phyloP scores from a whole-genome alignment of 768 basidiomycete species.

The Rhizopogon rudus region DNA sequence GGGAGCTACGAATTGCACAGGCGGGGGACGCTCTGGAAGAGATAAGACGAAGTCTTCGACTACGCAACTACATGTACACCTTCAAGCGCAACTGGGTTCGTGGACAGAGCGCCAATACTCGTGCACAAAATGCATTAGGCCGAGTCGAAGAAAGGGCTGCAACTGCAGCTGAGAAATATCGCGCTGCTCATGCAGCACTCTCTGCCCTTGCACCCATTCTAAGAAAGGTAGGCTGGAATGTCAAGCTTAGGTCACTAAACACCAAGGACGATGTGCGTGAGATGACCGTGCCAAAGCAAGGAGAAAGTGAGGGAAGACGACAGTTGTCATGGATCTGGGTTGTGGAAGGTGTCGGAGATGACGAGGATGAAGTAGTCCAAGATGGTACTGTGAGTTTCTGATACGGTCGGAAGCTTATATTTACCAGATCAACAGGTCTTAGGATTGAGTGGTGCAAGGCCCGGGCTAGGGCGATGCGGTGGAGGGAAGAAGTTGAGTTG shows the following conservation, averaged over 20 bases:
- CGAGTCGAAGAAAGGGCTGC: conserved; percentile 6
- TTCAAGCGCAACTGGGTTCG: conserved; percentile 10
- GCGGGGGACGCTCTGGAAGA: conserved; percentile 7
- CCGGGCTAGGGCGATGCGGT: neutral
- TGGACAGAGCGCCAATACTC: conserved; percentile 8
- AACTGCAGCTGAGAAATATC: conserved; percentile 1
- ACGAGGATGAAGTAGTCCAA: neutral
- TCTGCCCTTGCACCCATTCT: neutral
- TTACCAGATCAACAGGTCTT: conserved; percentile 8
- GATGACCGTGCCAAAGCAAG: neutral
- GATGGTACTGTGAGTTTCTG: neutral
- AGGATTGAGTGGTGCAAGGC: conserved; percentile 7
- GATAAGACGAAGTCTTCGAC: conserved; percentile 3
- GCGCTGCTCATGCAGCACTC: conserved; percentile 3
- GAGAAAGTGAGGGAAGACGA: conserved; percentile 4
- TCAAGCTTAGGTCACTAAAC: neutral
- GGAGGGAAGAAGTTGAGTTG: neutral
- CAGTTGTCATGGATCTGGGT: conserved; percentile 6
- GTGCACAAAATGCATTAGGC: neutral
- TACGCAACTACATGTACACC: conserved; percentile 4
- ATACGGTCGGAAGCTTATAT: neutral
- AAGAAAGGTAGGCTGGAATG: neutral
- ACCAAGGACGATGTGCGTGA: neutral
- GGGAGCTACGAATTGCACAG: conserved; percentile 8
- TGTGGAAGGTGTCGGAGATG: neutral